Base-by-base conservation (phyloP, 2,329 filamentous ascomycete species). In the Ceratocystis ficicola region DNA sequence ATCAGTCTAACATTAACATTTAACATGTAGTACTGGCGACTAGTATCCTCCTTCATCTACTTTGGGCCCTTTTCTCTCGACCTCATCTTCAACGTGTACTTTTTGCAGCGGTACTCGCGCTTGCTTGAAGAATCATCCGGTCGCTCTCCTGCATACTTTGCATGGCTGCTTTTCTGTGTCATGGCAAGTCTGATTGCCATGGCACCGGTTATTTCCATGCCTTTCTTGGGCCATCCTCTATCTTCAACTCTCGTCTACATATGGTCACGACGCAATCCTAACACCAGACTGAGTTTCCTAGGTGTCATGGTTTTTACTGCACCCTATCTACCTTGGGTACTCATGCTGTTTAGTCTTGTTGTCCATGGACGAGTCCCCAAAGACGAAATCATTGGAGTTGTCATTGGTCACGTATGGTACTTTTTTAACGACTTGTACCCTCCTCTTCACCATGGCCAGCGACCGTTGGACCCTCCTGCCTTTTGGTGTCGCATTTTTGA, bases 351-450 rank as follows among this genome's bases (percentile, higher is more conserved):
- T 76, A 95, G 89, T 72, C 80, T 97, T 59, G 81, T 96, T n/a
- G 82, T 97, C 74, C 91, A 97, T 74, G 90, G 90, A 5, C 88
- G 83, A 4, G 81, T 97, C 52, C 94, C 94, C 3, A 95, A 95
- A 76, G 94, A 97, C 74, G 94, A 99, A 78, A 88, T 99, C 69
- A 90, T 95, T 78, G 94, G 94, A 3, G 90, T 96, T 17, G 85
- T 94, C 8, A 92, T 97, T 48, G 94, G 94, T 8, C 94, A 99
- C 76, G 82, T 97, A 50, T 97, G 92, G 88, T 99, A 97, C 76
- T 99, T 96, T 78, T 96, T 97, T 76, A 89, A 86, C 68, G 94
- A 99, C 74, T 92, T 99, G 17, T 99, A 96, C 75, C 94, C 94
- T 2, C 89, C 91, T 2, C 82, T 96, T 55, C 89, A 96, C 76